A percentile compares a stretch with the other conserved stretches of the same genome.
Conservation (phyloP, 164 flowering plant genomes). For the Vitis riparia region DNA sequence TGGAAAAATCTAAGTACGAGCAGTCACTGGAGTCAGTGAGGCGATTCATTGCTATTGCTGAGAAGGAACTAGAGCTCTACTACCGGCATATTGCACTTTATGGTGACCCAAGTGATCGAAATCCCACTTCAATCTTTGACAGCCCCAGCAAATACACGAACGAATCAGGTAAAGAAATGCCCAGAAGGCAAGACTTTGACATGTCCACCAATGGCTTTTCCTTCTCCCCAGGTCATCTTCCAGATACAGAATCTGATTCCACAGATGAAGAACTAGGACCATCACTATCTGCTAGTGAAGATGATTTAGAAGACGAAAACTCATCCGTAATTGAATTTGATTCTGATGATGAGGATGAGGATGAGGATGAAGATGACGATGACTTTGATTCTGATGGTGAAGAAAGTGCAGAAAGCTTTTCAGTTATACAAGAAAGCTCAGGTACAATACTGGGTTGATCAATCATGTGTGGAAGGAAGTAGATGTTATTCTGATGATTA, state of each 20-base stretch:
- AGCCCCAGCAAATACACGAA: constrained; percentile 23
- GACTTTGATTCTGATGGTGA: constrained; percentile 12
- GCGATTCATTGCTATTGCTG: constrained; percentile 77
- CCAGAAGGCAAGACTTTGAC: constrained; percentile 6
- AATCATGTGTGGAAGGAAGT: not conserved
- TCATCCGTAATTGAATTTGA: constrained; percentile 27
- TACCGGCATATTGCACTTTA: constrained; percentile 83
- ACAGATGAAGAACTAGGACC: constrained; percentile 15
- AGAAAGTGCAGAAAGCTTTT: constrained; percentile 4
- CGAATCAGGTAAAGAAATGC: constrained; percentile 12
- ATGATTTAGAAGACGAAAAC: constrained; percentile 25
- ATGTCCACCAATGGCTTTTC: constrained; percentile 13
- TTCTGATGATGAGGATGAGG: constrained; percentile 11
- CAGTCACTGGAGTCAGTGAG: constrained; percentile 89
- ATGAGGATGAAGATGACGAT: not conserved
- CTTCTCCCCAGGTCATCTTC: constrained; percentile 11
- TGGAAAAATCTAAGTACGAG: constrained; percentile 88
- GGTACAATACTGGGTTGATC: not conserved
- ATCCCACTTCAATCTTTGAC: constrained; percentile 39
- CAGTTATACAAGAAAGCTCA: not conserved
- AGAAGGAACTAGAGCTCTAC: constrained; percentile 89
- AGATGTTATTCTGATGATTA: not conserved
- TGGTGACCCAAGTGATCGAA: constrained; percentile 61
- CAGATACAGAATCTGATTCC: constrained; percentile 21
- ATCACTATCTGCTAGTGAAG: constrained; percentile 26